These are phyloP conservation scores for Ensete ventricosum DNA, from an alignment of 176 grass and related monocot species.

Conservation along the genomic window DNA sequence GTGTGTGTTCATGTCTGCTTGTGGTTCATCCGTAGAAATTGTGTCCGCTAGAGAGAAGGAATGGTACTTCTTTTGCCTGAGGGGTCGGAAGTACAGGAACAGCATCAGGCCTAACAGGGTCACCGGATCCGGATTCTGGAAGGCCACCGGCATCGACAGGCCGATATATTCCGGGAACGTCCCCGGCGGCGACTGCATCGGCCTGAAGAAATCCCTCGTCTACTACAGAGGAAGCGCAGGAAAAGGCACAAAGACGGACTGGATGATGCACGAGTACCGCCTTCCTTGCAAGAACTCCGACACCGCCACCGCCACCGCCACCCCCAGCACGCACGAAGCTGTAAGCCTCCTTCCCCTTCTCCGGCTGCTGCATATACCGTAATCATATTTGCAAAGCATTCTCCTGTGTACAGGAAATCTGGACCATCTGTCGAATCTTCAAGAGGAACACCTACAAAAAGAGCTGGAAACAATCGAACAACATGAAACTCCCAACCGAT, in stretches of 20 bases:
- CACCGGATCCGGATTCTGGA: constrained; percentile 91
- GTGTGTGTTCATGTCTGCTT: too few relatives aligned
- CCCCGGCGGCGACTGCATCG: constrained; percentile 38
- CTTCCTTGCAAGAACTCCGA: constrained; percentile 29
- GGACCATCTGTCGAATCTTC: constrained; percentile 89
- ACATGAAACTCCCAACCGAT: constrained; percentile 18
- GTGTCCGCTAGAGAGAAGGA: constrained; percentile 66
- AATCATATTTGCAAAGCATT: too few relatives aligned
- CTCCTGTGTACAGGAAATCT: constrained; percentile 43
- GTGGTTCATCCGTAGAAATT: constrained; percentile 24
- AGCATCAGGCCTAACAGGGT: constrained; percentile 96
- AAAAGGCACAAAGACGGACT: constrained; percentile 83
- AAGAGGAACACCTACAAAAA: constrained; percentile 60
- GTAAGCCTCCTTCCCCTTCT: constrained; percentile 33
- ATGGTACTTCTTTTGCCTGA: constrained; percentile 96
- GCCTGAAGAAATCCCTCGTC: constrained; percentile 85
- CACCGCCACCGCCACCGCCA: constrained; percentile 8
- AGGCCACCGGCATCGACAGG: constrained; percentile 87
- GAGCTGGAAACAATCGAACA: constrained; percentile 24
- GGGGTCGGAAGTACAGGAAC: constrained; percentile 93
- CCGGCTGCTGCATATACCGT: too few relatives aligned
- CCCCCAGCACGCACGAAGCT: constrained; percentile 65
- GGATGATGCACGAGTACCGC: constrained; percentile 99
- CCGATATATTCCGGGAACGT: constrained; percentile 44
- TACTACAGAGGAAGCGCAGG: constrained; percentile 85